Percentiles rank a stretch among this genome's conserved stretches.
Conservation (phyloP, 2,329 filamentous ascomycete genomes). For the Hypoxylon sp. region DNA sequence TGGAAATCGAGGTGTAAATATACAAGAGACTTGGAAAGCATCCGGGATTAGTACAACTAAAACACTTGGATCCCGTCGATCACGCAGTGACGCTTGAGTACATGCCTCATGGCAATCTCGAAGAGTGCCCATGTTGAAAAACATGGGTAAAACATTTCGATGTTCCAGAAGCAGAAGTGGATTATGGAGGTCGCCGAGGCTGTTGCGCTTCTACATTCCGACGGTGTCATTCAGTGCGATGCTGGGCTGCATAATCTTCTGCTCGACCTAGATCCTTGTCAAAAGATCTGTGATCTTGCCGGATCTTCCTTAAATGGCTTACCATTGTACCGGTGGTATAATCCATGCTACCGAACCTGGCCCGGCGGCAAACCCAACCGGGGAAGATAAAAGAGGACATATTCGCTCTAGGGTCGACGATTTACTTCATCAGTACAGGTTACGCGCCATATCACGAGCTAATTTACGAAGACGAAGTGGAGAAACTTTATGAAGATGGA, state of each 20-base stretch:
- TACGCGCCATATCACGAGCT: conserved; percentile 19
- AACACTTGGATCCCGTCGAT: conserved; percentile 15
- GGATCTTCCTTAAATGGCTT: conserved; percentile 29
- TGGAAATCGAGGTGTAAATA: conserved; percentile 27
- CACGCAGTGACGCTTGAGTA: conserved; percentile 25
- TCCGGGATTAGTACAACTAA: conserved; percentile 16
- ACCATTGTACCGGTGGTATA: not conserved
- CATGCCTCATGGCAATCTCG: conserved; percentile 18
- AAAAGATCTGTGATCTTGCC: conserved; percentile 29
- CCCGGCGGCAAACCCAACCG: not conserved
- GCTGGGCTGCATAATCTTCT: conserved; percentile 31
- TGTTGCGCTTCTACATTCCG: conserved; percentile 26
- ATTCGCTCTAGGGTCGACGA: conserved; percentile 28
- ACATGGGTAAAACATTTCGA: conserved; percentile 17
- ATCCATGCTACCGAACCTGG: conserved; percentile 18
- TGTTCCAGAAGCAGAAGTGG: conserved; percentile 20
- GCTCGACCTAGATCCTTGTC: conserved; percentile 24
- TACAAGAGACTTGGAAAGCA: conserved; percentile 22
- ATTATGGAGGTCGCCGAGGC: conserved; percentile 21
- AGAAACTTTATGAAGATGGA: conserved; percentile 11
- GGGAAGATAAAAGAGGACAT: conserved; percentile 21
- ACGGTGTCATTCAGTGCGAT: conserved; percentile 28
- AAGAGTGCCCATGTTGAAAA: conserved; percentile 19
- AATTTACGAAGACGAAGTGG: conserved; percentile 20
- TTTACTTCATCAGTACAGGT: conserved; percentile 28